phyloP scores from a whole-genome alignment of 1,284 basidiomycete genomes.

The Heimioporus punctisporus region DNA sequence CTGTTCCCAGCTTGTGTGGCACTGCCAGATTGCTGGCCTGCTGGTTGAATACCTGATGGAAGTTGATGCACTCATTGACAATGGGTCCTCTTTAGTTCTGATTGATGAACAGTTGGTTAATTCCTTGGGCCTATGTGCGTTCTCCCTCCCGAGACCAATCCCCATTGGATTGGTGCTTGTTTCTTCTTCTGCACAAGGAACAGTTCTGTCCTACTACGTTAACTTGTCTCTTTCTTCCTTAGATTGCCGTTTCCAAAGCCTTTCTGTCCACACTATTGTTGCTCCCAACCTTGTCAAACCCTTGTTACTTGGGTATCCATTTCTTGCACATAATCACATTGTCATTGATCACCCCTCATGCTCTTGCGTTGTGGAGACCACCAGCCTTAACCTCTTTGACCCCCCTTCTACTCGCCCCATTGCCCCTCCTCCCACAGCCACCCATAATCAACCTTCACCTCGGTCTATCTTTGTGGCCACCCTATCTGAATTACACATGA shows the following conservation, averaged over 20 bases:
- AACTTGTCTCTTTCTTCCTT: neutral
- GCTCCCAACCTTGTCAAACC: neutral
- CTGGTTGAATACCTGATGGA: too few relatives aligned
- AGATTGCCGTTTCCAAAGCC: neutral
- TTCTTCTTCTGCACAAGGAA: too few relatives aligned
- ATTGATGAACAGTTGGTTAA: too few relatives aligned
- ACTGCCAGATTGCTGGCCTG: too few relatives aligned
- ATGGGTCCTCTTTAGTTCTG: too few relatives aligned
- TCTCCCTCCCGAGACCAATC: too few relatives aligned
- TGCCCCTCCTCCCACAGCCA: neutral
- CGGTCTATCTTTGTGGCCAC: neutral
- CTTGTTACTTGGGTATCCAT: neutral
- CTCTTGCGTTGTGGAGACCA: neutral
- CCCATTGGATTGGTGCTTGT: too few relatives aligned
- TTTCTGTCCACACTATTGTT: neutral
- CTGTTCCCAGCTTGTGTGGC: too few relatives aligned
- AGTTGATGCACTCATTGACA: too few relatives aligned
- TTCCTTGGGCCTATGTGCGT: too few relatives aligned
- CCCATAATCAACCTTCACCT: neutral
- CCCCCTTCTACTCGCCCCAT: neutral
- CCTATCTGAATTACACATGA: neutral
- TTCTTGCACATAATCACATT: neutral
- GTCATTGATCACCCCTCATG: neutral
- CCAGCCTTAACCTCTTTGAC: neutral
- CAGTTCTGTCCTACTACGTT: neutral